Conservation (phyloP, 176 grass and related monocot genomes). For the maize (Zea mays) region Zm-B73-REFERENCE-NAM-5.0 NC_050104.1:144173001-144173500, state of each 20-base stretch:
- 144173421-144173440: not conserved
- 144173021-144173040: not conserved
- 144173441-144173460: slow-evolving; percentile 14
- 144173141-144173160: slow-evolving; percentile 25
- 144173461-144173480: not conserved
- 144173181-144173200: not conserved
- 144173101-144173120: slow-evolving; percentile 16
- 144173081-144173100: not conserved
- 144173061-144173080: slow-evolving; percentile 32
- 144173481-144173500: slow-evolving; percentile 17
- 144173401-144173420: not conserved
- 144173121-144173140: slow-evolving; percentile 22
- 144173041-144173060: slow-evolving; percentile 21
- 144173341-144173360: slow-evolving; percentile 3
- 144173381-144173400: not conserved
- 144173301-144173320: not conserved
- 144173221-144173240: slow-evolving; percentile 22
- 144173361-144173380: not conserved
- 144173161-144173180: slow-evolving; percentile 6
- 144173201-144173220: slow-evolving; percentile 5
- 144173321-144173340: slow-evolving; percentile 1
- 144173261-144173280: slow-evolving; percentile 9
- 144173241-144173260: not conserved
- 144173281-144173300: slow-evolving; percentile 28
- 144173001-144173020: slow-evolving; percentile 27